These are phyloP conservation scores for Marasmius oreades DNA, from an alignment of 1,284 basidiomycete genomes.

Conservation along the genomic window DNA sequence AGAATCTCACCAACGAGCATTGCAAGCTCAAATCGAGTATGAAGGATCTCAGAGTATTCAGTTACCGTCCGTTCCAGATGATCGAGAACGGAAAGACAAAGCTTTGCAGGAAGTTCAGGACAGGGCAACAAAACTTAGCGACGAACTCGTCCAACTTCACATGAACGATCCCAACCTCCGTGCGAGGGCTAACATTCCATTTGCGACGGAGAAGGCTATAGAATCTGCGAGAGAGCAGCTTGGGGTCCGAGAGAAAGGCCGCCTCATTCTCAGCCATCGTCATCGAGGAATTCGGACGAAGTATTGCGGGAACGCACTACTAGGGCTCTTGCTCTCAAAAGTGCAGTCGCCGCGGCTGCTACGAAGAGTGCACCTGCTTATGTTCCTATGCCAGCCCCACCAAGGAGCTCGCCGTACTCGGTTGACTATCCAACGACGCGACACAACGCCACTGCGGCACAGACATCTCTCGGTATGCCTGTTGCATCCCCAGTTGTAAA, in stretches of 20 bases:
- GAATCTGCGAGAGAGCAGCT: constrained; percentile 22
- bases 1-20: constrained; percentile 1
- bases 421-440: not conserved
- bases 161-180: not conserved
- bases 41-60: not conserved
- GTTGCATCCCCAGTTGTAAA: constrained; percentile 13
- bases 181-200: constrained; percentile 8
- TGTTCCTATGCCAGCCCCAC: not conserved
- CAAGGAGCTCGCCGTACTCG: not conserved
- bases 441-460: constrained; percentile 1
- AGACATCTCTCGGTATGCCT: constrained; percentile 6
- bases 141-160: not conserved
- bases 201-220: constrained; percentile 10
- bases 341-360: not conserved
- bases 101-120: not conserved
- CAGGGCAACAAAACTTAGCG: not conserved
- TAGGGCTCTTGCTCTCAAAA: no score
- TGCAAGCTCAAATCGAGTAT: not conserved
- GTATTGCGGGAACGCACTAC: no score
- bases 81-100: not conserved
- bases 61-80: not conserved
- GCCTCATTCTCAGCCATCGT: no score
- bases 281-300: no score
- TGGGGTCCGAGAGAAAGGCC: no score
- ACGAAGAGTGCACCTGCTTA: not conserved